Base-by-base conservation (phyloP, 129 eudicot species). In the Escallonia rubra region DNA sequence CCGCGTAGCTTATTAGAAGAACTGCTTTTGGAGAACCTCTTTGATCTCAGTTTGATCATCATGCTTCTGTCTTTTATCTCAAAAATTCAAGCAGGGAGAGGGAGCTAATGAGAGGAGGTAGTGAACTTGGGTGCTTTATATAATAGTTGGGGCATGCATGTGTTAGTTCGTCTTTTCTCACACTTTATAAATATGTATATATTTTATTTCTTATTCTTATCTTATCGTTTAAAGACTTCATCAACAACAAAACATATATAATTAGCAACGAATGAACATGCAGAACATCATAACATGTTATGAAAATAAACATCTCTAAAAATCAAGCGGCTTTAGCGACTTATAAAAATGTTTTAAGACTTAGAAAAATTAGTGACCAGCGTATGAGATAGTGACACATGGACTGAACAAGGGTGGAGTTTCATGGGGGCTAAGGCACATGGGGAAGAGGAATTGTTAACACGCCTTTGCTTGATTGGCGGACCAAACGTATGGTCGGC, bases 21-120 rank as follows among this genome's bases (percentile, higher is more conserved):
- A 70, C 74, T 78, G 75, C 87, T 85, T 49, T 86, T 78, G 42
- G 71, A 78, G 60, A 90, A 72, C 49, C 82, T 90, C 82, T 76
- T 87, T 50, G 95, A 79, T 76, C 86, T 87, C 52, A 90, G 70
- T 72, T 80, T 90, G 67, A 87, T 76, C 87, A 80, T 82, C 49
- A 76, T 80, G 60, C 42, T 68, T 60, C 38, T n/a, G 59, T 57
- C 23, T n/a, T 50, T 59, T 57, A 51, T 40, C 14, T 73, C 66
- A 59, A 43, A 51, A 68, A 71, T 48, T 71, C 50, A 64, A 53
- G 54, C 64, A 67, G 15, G 6, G 8, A 41, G n/a, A 11, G 14
- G 7, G 13, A 11, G 2, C 4, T 4, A 54, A 34, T 5, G 59
- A 54, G 14, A 56, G 76, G 57, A 51, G 55, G 75, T 15, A 76